phyloP scores from a whole-genome alignment of 2,329 filamentous ascomycete species.

The Diaporthe eres region DNA sequence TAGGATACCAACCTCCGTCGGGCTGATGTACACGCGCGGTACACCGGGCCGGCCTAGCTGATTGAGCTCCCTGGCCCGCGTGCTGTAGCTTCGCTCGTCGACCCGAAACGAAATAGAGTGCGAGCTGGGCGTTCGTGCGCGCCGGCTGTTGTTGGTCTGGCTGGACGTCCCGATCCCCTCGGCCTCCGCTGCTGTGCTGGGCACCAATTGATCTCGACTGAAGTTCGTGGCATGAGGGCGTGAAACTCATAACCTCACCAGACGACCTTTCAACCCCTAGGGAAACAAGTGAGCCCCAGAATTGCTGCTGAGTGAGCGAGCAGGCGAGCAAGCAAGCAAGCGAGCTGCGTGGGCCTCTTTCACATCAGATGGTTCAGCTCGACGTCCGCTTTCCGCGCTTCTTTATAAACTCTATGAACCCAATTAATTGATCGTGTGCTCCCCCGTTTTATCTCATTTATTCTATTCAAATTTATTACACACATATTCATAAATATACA shows the following conservation, averaged over 20 bases:
- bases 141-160: background rate
- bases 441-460: no score
- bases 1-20: fast-evolving
- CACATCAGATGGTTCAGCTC: conserved; percentile 4
- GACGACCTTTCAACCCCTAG: background rate
- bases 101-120: conserved; percentile 26
- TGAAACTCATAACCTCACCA: background rate
- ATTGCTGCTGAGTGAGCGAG: background rate
- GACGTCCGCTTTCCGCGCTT: background rate
- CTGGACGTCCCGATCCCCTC: background rate
- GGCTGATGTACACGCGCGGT: background rate
- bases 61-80: background rate
- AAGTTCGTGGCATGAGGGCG: background rate
- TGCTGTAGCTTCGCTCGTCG: conserved; percentile 23
- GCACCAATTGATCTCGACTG: background rate
- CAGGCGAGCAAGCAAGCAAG: background rate
- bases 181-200: background rate
- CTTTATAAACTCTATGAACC: background rate
- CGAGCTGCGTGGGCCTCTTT: background rate
- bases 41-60: conserved; percentile 8
- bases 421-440: background rate
- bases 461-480: background rate
- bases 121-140: background rate
- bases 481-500: background rate
- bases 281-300: background rate